A percentile compares a stretch with the other conserved stretches of the same genome.
Evolutionary conservation across 768 basidiomycete species (phyloP).

Genomic region (Serendipita indica): DNA sequence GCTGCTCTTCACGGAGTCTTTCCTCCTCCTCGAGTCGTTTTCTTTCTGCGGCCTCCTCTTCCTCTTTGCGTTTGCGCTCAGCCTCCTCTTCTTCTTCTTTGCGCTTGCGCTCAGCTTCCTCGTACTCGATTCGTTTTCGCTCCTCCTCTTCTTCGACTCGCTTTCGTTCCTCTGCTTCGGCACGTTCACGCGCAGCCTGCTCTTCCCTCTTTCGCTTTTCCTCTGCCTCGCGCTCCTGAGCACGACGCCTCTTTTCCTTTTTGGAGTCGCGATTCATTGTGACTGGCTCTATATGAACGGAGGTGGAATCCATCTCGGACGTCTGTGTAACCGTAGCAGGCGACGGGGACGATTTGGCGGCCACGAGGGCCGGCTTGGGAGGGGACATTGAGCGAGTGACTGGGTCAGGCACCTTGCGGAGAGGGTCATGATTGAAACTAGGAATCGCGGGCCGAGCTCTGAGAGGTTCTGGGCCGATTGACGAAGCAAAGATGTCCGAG

Average conservation of each 20-base stretch:
- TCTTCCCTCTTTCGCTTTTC: neutral
- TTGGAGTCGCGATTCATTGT: neutral
- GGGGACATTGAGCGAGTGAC: neutral
- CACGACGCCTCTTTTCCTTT: neutral
- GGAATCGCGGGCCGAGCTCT: neutral
- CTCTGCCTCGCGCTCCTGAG: neutral
- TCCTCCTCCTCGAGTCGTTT: conserved; percentile 1
- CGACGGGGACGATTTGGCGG: neutral
- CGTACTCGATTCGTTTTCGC: neutral
- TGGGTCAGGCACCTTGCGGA: neutral
- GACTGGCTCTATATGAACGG: no score
- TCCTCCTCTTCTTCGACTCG: neutral
- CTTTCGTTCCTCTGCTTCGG: neutral
- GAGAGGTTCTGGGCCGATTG: neutral
- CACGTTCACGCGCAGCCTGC: neutral
- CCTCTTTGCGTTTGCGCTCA: neutral
- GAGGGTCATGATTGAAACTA: neutral
- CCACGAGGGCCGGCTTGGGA: neutral
- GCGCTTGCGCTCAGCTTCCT: neutral
- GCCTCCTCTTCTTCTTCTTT: neutral
- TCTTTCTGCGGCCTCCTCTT: neutral
- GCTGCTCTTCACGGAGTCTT: neutral
- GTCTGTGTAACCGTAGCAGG: neutral
- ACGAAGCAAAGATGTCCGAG: neutral
- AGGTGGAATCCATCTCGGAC: neutral